These are phyloP conservation scores for Euphorbia celastroides DNA, from an alignment of 441 rosid genomes.

Conservation along the genomic window DNA sequence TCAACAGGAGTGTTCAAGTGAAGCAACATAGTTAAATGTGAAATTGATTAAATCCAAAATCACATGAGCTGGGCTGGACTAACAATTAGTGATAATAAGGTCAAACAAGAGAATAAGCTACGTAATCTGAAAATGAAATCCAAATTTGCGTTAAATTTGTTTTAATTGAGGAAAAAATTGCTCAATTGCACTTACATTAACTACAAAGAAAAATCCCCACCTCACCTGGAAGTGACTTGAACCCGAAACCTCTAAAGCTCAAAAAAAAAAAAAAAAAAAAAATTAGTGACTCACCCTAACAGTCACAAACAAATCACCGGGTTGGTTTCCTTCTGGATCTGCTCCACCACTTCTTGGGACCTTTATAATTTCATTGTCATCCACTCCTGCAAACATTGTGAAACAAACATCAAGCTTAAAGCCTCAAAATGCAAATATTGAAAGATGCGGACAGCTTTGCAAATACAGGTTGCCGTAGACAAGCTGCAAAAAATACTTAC, in stretches of 20 bases:
- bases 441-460: background rate
- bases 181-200: no score
- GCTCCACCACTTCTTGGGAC: conserved; percentile 85
- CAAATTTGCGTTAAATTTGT: no score
- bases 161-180: no score
- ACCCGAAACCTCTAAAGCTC: no score
- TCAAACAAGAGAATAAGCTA: no score
- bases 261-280: background rate
- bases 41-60: background rate
- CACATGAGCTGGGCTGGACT: background rate
- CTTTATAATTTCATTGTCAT: conserved; percentile 67
- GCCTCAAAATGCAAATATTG: conserved; percentile 1
- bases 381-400: conserved; percentile 64
- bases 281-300: conserved; percentile 51
- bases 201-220: no score
- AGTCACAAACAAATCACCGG: conserved; percentile 87
- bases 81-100: background rate
- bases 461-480: background rate
- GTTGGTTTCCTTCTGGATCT: conserved; percentile 92
- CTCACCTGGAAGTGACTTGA: background rate
- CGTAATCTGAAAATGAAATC: no score
- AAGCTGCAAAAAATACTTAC: background rate
- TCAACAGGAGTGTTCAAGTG: background rate
- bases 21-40: background rate
- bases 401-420: conserved; percentile 13